These are phyloP conservation scores for Termitomyces sp. DNA, from an alignment of 768 basidiomycete species.

Conservation along the genomic window DNA sequence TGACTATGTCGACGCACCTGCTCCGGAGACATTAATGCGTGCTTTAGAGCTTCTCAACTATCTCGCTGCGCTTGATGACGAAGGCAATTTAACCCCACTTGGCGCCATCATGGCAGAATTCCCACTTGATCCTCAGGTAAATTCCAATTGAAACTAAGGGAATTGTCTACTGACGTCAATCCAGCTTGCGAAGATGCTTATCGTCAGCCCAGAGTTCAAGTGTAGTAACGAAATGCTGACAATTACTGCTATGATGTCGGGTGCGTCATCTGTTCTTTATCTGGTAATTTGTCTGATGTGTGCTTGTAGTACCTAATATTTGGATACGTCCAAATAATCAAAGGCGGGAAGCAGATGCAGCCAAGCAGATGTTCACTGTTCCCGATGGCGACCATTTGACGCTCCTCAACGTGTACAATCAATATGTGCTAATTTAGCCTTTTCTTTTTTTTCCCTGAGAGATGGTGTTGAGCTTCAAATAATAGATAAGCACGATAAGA, in stretches of 20 bases:
- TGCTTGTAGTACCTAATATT: constrained; percentile 77
- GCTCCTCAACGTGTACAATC: constrained; percentile 92
- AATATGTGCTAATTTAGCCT: constrained; percentile 80
- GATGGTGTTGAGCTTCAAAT: background rate
- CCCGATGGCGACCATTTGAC: constrained; percentile 98
- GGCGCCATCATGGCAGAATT: constrained; percentile 97
- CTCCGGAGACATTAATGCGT: constrained; percentile 95
- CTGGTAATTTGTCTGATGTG: background rate
- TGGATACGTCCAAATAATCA: constrained; percentile 90
- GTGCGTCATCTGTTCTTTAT: constrained; percentile 34
- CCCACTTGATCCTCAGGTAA: constrained; percentile 94
- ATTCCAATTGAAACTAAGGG: constrained; percentile 8
- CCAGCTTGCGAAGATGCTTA: constrained; percentile 89
- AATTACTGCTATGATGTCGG: constrained; percentile 95
- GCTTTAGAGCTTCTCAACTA: constrained; percentile 93
- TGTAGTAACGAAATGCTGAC: constrained; percentile 96
- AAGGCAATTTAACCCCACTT: constrained; percentile 83
- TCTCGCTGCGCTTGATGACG: constrained; percentile 89
- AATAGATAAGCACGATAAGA: constrained; percentile 69
- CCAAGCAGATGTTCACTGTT: constrained; percentile 83
- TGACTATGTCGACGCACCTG: constrained; percentile 91
- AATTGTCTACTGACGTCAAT: background rate
- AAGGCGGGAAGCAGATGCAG: constrained; percentile 87
- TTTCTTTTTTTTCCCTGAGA: background rate
- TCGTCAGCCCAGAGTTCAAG: constrained; percentile 90